phyloP scores from a whole-genome alignment of 352 stramenopile genomes.

The Phytophthora uliginosa region DNA sequence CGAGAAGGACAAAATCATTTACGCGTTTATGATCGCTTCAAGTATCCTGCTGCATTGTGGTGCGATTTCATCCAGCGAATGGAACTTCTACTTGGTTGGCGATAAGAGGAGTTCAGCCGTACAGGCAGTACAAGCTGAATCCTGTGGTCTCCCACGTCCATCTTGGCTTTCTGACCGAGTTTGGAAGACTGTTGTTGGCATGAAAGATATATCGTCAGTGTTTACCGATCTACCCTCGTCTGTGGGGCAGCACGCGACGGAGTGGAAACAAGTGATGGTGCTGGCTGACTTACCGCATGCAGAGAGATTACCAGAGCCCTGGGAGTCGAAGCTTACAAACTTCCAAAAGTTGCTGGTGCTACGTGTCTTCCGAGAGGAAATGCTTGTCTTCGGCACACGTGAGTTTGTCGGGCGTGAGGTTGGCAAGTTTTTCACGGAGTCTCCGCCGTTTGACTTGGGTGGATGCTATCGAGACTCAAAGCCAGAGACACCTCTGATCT shows the following conservation, averaged over 20 bases:
- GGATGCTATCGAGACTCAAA: conserved; percentile 94
- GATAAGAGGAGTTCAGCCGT: conserved; percentile 76
- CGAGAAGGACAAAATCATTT: conserved; percentile 97
- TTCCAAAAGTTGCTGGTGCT: conserved; percentile 94
- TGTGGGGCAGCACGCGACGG: conserved; percentile 47
- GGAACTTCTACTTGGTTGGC: conserved; percentile 92
- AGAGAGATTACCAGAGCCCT: conserved; percentile 70
- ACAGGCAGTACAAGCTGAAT: conserved; percentile 48
- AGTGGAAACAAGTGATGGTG: conserved; percentile 87
- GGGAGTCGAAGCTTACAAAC: conserved; percentile 80
- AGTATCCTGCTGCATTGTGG: conserved; percentile 88
- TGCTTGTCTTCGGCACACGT: conserved; percentile 90
- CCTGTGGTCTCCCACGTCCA: conserved; percentile 47
- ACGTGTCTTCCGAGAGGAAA: conserved; percentile 91
- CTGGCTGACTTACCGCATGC: conserved; percentile 83
- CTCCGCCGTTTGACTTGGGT: conserved; percentile 93
- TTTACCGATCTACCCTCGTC: conserved; percentile 64
- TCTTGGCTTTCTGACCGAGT: conserved; percentile 84
- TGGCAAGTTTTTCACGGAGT: conserved; percentile 90
- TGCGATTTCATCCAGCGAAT: conserved; percentile 79
- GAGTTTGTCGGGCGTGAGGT: conserved; percentile 88
- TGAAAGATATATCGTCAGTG: conserved; percentile 69
- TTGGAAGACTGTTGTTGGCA: conserved; percentile 77
- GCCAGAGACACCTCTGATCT: conserved; percentile 94
- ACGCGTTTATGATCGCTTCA: conserved; percentile 94